These are phyloP conservation scores for Terana coerulea DNA, from an alignment of 768 basidiomycete species.

Conservation along the genomic window DNA sequence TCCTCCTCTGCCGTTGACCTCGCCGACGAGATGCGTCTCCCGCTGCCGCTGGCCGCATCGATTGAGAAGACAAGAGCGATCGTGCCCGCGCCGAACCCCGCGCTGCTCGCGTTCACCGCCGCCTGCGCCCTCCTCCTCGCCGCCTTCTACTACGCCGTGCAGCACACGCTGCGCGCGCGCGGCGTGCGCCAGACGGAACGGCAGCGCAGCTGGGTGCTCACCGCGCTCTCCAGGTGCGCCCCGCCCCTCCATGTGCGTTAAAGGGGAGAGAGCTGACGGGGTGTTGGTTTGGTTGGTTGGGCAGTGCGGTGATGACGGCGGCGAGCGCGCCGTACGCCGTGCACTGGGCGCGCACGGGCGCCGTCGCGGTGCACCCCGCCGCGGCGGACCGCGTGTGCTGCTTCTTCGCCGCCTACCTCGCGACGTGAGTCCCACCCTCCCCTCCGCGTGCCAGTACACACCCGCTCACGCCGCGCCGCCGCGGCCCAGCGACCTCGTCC, in stretches of 20 bases:
- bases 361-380: not conserved
- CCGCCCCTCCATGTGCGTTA: too few species aligned
- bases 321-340: slow-evolving; percentile 1
- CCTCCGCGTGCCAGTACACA: too few species aligned
- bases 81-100: not conserved
- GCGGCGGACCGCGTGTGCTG: slow-evolving; percentile 6
- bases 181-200: not conserved
- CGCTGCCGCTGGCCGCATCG: not conserved
- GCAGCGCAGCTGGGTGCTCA: slow-evolving; percentile 12
- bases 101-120: not conserved
- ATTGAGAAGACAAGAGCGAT: not conserved
- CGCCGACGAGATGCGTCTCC: not conserved
- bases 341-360: slow-evolving; percentile 2
- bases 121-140: not conserved
- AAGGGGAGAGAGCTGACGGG: too few species aligned
- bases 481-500: slow-evolving; percentile 3
- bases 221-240: slow-evolving; percentile 8
- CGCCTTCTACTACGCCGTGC: slow-evolving; percentile 6
- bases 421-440: slow-evolving; percentile 3
- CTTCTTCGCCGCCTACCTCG: slow-evolving; percentile 10
- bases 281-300: not conserved
- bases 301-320: slow-evolving; percentile 8
- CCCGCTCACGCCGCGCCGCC: not conserved
- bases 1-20: not conserved
- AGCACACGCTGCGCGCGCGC: not conserved